Base-by-base conservation (phyloP, 2,329 filamentous ascomycete genomes). In the Orbilia ellipsospora region DNA sequence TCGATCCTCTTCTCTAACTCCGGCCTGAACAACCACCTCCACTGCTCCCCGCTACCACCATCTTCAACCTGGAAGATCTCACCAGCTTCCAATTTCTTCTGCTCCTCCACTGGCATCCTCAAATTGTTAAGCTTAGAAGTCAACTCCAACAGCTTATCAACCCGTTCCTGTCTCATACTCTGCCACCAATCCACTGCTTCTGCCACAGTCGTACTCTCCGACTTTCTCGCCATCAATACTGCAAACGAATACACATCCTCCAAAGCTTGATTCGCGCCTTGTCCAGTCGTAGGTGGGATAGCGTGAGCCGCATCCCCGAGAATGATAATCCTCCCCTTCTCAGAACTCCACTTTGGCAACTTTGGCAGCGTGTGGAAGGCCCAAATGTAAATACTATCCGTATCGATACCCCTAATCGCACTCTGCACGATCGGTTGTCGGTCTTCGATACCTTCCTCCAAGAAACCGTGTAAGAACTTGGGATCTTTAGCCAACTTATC, bases 241-340 rank as follows among this genome's bases (percentile, higher is more conserved):
- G 84, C 83, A 23, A 87, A 82, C 0, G 82, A 83, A 62, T 84
- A 84, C 0, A 84, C 83, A 70, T 88, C 86, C 73, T 88, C 86
- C 40, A 85, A 84, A 0, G 84, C 84, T 55, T 85, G 83, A 64
- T 85, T 85, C 0, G 83, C 81, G 0, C 85, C 84, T 72, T 86
- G 85, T 0, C 85, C 85, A 0, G 84, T 83, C 0, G 83, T 83
- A 0, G 85, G 85, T 0, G 85, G 85, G 13, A 86, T 83, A 0
- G 84, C 85, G 61, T 86, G 85, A 0, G 84, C 85, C 3, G 83
- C 84, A 31, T 86, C 85, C 0, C 85, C 85, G 0, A 86, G 78
- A 15, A 88, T 83, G 1, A 86, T 79, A 3, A 86, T 83, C 0
- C 82, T 80, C 0, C 80, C 78, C 4, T 78, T 66, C 0, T 78